Conservation (phyloP, 352 stramenopile species). For the Phytophthora fragariaefolia region DNA sequence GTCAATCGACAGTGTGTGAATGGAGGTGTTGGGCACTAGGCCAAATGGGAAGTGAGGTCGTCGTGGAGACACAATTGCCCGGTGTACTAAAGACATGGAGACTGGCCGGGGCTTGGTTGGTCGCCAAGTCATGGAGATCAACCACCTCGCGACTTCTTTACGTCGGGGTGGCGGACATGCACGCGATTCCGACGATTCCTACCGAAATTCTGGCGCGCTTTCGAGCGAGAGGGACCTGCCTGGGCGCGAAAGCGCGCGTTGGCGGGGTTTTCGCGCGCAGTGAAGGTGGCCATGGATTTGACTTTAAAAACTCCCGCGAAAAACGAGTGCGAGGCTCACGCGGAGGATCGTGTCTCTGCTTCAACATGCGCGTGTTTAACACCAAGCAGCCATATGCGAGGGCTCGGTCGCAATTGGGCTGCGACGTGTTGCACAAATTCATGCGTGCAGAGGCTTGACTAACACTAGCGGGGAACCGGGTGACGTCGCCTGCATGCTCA, state of each 20-base stretch:
- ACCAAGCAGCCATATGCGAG: constrained; percentile 19
- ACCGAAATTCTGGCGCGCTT: constrained; percentile 22
- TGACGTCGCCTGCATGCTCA: too few species aligned
- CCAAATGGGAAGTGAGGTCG: constrained; percentile 26
- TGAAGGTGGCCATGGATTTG: background rate
- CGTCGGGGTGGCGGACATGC: constrained; percentile 21
- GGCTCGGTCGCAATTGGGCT: background rate
- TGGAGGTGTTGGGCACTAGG: constrained; percentile 16
- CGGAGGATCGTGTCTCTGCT: constrained; percentile 25
- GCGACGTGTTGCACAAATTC: too few species aligned
- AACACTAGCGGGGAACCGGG: too few species aligned
- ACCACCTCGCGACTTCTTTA: constrained; percentile 25
- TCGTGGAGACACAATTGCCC: background rate
- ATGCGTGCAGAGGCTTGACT: too few species aligned
- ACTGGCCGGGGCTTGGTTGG: background rate
- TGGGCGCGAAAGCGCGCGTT: background rate
- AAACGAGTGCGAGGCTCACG: background rate
- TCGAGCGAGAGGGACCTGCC: constrained; percentile 2
- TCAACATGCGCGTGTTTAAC: constrained; percentile 32
- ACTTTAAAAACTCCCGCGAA: constrained; percentile 31
- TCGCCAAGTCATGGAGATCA: constrained; percentile 10
- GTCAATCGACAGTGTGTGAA: background rate
- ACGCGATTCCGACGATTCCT: constrained; percentile 12
- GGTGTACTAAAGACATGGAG: background rate
- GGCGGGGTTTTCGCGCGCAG: constrained; percentile 10